Evolutionary conservation across 2,329 filamentous ascomycete species (phyloP).

Genomic region (Mollisiaceae sp.): DNA sequence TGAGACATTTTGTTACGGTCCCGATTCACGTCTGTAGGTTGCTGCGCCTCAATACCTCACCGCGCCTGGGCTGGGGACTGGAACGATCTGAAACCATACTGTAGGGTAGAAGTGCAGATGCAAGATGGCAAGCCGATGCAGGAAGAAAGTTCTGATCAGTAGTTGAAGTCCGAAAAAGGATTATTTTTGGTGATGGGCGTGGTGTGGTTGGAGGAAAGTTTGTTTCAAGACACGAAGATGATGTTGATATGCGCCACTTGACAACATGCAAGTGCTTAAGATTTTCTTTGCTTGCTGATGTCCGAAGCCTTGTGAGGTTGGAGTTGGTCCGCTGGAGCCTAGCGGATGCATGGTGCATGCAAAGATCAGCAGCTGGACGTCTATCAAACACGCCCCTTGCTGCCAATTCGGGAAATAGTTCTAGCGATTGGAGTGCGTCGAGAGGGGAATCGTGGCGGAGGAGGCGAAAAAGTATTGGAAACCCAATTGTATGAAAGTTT

Average conservation of each 20-base stretch:
- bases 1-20: not conserved
- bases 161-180: not conserved
- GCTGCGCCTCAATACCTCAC: constrained; percentile 4
- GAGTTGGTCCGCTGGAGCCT: not conserved
- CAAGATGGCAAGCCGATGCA: not conserved
- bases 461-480: not conserved
- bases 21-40: not conserved
- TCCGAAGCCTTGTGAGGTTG: not conserved
- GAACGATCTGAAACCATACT: not conserved
- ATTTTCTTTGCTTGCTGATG: constrained; percentile 1
- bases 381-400: not conserved
- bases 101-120: not conserved
- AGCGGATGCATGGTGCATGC: not conserved
- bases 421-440: not conserved
- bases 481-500: not conserved
- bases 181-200: not conserved
- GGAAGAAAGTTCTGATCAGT: not conserved
- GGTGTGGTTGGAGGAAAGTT: not conserved
- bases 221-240: constrained; percentile 5
- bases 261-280: not conserved
- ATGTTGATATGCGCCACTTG: not conserved
- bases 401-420: not conserved
- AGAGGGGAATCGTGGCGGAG: not conserved
- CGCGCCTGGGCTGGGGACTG: not conserved
- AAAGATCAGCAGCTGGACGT: not conserved